phyloP scores from a whole-genome alignment of 1,284 basidiomycete genomes.

The Neonothopanus nambi region DNA sequence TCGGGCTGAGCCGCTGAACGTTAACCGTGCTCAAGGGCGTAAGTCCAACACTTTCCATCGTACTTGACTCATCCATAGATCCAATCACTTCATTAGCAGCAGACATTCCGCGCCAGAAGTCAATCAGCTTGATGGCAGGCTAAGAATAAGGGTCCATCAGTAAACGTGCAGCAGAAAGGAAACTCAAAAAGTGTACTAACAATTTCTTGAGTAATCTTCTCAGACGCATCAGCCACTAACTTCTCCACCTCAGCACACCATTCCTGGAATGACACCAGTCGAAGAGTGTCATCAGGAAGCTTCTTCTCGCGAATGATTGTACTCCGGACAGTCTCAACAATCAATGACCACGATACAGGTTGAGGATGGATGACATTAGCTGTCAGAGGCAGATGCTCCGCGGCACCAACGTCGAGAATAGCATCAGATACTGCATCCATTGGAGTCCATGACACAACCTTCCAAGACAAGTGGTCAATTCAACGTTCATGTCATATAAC shows the following conservation, averaged over 20 bases:
- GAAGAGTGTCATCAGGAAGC: conserved; percentile 11
- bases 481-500: background rate
- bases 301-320: conserved; percentile 13
- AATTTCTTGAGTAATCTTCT: conserved; percentile 3
- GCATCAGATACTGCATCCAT: conserved; percentile 24
- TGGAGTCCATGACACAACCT: conserved; percentile 31
- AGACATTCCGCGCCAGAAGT: background rate
- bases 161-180: background rate
- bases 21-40: conserved; percentile 4
- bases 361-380: conserved; percentile 31
- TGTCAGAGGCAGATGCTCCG: conserved; percentile 11
- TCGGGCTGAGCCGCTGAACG: conserved; percentile 1
- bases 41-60: conserved; percentile 2
- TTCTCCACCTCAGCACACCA: conserved; percentile 25
- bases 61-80: background rate
- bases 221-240: background rate
- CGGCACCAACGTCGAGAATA: conserved; percentile 22
- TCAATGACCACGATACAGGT: conserved; percentile 21
- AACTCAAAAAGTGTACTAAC: conserved; percentile 1
- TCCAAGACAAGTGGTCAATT: background rate
- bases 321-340: conserved; percentile 24
- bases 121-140: conserved; percentile 3
- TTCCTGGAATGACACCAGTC: conserved; percentile 23
- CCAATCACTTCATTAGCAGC: background rate
- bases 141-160: background rate